phyloP scores from a whole-genome alignment of 495 filamentous ascomycete genomes.

The Penicillium tannophilum region DNA sequence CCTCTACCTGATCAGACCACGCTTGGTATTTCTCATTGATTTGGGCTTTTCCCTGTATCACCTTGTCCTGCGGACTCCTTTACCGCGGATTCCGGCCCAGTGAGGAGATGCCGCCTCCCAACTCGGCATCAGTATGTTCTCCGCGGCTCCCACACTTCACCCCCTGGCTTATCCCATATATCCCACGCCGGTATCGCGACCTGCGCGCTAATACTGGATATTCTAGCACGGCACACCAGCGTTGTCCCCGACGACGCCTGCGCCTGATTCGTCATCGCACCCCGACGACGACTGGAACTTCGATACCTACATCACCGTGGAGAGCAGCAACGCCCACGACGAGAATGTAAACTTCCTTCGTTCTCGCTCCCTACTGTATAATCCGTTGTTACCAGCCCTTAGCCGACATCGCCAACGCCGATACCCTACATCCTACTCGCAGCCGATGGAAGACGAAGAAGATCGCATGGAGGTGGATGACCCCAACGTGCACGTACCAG shows the following conservation, averaged over 20 bases:
- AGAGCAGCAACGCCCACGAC: constrained; percentile 56
- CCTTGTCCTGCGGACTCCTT: not conserved
- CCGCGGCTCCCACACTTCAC: not conserved
- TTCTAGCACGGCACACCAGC: constrained; percentile 36
- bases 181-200: not conserved
- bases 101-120: constrained; percentile 34
- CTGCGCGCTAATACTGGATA: constrained; percentile 2
- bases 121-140: constrained; percentile 29
- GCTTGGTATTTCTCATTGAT: not conserved
- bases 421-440: constrained; percentile 28
- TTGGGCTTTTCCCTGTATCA: not conserved
- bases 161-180: not conserved
- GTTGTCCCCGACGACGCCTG: constrained; percentile 28
- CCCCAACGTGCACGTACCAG: constrained; percentile 33
- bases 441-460: constrained; percentile 30
- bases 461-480: constrained; percentile 51
- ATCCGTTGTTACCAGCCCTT: constrained; percentile 36
- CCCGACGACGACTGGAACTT: constrained; percentile 43
- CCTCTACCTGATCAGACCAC: not conserved
- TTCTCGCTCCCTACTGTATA: constrained; percentile 38
- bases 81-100: constrained; percentile 22
- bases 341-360: constrained; percentile 63
- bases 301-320: constrained; percentile 43
- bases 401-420: constrained; percentile 42
- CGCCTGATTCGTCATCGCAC: constrained; percentile 28